Conservation (phyloP, 2,329 filamentous ascomycete species). For the Curvularia lunata region DNA sequence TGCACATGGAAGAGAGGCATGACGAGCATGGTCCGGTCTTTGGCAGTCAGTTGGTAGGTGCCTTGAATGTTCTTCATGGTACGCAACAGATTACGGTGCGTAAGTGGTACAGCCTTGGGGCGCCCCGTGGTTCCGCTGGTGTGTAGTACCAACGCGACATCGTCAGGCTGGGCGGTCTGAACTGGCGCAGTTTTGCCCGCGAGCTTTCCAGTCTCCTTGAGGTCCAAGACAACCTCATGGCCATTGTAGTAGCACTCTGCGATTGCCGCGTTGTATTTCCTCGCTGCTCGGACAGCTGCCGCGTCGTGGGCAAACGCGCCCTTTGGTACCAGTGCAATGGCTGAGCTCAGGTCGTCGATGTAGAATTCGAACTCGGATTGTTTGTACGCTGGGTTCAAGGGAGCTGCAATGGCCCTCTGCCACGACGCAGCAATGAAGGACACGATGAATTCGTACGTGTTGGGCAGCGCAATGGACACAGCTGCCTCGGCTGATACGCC, state of each 20-base stretch:
- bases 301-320: slow-evolving; percentile 71
- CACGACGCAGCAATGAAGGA: slow-evolving; percentile 85
- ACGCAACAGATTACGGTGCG: slow-evolving; percentile 78
- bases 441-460: slow-evolving; percentile 87
- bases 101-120: slow-evolving; percentile 81
- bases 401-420: slow-evolving; percentile 83
- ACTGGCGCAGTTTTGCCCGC: slow-evolving; percentile 57
- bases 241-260: slow-evolving; percentile 85
- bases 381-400: slow-evolving; percentile 88
- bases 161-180: slow-evolving; percentile 70
- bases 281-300: slow-evolving; percentile 76
- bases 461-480: slow-evolving; percentile 82
- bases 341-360: slow-evolving; percentile 84
- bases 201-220: slow-evolving; percentile 77
- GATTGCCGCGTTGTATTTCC: slow-evolving; percentile 81
- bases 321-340: slow-evolving; percentile 75
- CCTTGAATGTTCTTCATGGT: slow-evolving; percentile 84
- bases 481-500: slow-evolving; percentile 73
- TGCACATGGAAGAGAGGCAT: slow-evolving; percentile 94
- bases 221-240: slow-evolving; percentile 73
- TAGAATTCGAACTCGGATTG: slow-evolving; percentile 92
- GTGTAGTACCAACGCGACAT: slow-evolving; percentile 81
- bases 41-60: slow-evolving; percentile 74
- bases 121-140: slow-evolving; percentile 85
- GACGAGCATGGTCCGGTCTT: slow-evolving; percentile 82